Evolutionary conservation across 2,329 filamentous ascomycete genomes (phyloP).

Genomic region (Blastomyces emzantsi): DNA sequence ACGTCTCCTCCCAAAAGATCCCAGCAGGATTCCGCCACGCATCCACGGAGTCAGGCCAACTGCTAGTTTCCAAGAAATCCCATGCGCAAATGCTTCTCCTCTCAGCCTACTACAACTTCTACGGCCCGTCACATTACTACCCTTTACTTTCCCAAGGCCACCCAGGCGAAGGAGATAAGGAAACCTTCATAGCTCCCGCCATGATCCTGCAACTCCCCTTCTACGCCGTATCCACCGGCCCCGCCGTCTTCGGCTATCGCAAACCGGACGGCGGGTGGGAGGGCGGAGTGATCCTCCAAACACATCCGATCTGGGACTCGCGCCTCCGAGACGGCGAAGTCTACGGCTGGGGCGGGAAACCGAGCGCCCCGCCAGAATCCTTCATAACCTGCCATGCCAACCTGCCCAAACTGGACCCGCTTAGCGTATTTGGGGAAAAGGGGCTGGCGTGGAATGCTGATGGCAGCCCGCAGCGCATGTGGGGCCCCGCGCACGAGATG

Average conservation of each 20-base stretch:
- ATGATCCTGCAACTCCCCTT: conserved; percentile 15
- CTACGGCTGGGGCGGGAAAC: conserved; percentile 16
- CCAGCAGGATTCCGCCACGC: conserved; percentile 32
- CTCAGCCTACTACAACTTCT: conserved; percentile 48
- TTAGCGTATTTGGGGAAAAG: conserved; percentile 30
- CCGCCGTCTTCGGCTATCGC: conserved; percentile 15
- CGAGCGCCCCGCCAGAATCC: conserved; percentile 22
- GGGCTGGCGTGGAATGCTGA: conserved; percentile 32
- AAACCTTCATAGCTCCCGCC: conserved; percentile 16
- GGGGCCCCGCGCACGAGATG: conserved; percentile 28
- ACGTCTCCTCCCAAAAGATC: conserved; percentile 35
- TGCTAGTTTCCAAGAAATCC: conserved; percentile 42
- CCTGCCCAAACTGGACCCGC: conserved; percentile 36
- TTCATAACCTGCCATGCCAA: conserved; percentile 33
- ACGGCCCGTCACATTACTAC: conserved; percentile 46
- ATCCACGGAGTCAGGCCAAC: conserved; percentile 42
- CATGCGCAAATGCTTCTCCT: conserved; percentile 43
- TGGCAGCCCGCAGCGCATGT: conserved; percentile 30
- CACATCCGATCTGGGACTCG: conserved; percentile 32
- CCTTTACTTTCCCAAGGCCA: conserved; percentile 31
- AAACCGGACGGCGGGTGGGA: conserved; percentile 13
- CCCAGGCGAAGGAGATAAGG: conserved; percentile 19
- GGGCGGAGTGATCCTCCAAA: conserved; percentile 18
- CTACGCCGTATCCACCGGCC: conserved; percentile 17
- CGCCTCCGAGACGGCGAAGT: conserved; percentile 17